A percentile compares a stretch with the other conserved stretches of the same genome.
phyloP scores from a whole-genome alignment of 495 filamentous ascomycete genomes.

The Neurospora sp. region DNA sequence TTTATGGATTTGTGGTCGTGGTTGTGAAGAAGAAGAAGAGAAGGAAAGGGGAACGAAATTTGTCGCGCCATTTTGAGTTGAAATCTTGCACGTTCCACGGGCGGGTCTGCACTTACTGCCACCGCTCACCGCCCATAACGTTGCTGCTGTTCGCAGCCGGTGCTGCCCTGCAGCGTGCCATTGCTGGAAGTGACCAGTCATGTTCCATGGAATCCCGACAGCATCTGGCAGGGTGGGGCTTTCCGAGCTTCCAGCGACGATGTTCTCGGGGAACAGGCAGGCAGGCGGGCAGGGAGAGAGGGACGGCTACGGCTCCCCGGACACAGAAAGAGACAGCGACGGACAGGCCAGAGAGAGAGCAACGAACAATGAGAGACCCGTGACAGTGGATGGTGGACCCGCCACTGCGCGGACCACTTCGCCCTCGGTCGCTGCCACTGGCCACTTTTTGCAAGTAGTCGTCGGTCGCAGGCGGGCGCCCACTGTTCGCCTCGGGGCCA shows the following conservation, averaged over 20 bases:
- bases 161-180: conserved; percentile 1
- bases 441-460: neutral
- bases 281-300: neutral
- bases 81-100: conserved; percentile 8
- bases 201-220: conserved; percentile 6
- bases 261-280: neutral
- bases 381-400: conserved; percentile 11
- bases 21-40: conserved; percentile 39
- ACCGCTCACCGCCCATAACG: conserved; percentile 19
- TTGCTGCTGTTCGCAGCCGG: neutral
- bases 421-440: neutral
- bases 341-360: neutral
- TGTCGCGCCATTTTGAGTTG: conserved; percentile 1
- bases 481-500: neutral
- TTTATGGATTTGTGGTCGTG: conserved; percentile 80
- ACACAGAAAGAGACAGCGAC: neutral
- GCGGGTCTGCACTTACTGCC: conserved; percentile 6
- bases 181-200: conserved; percentile 6
- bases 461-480: neutral
- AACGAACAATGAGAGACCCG: neutral
- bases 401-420: conserved; percentile 11
- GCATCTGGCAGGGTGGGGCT: neutral
- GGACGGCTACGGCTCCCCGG: neutral
- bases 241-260: neutral
- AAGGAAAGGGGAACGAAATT: conserved; percentile 12